These are phyloP conservation scores for Pulveroboletus sp. DNA, from an alignment of 768 basidiomycete genomes.

Conservation along the genomic window DNA sequence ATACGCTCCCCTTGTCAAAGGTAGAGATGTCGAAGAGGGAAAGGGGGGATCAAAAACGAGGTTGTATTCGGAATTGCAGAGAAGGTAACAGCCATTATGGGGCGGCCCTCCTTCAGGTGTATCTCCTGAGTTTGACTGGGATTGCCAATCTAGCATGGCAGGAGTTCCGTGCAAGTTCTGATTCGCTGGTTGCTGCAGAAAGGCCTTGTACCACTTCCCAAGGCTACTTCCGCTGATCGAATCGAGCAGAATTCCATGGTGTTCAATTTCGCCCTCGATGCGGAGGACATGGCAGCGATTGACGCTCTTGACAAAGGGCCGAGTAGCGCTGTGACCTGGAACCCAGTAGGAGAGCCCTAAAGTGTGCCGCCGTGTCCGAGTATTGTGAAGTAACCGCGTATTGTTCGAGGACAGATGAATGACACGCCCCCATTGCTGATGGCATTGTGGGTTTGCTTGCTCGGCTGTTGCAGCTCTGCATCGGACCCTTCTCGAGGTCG, in stretches of 20 bases:
- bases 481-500: no score
- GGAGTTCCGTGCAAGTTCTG: conserved; percentile 39
- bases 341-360: conserved; percentile 52
- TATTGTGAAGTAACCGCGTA: neutral
- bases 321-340: conserved; percentile 74
- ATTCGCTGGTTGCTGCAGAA: conserved; percentile 50
- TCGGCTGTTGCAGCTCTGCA: no score
- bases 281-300: conserved; percentile 58
- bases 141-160: conserved; percentile 20
- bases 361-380: neutral
- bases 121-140: neutral
- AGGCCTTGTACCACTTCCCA: conserved; percentile 67
- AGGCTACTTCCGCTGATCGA: conserved; percentile 60
- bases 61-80: conserved; percentile 46
- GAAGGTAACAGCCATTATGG: conserved; percentile 41
- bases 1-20: conserved; percentile 67
- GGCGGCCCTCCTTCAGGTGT: no score
- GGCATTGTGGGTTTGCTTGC: neutral
- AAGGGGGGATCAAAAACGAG: conserved; percentile 43
- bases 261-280: conserved; percentile 65
- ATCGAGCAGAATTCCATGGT: conserved; percentile 70
- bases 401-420: neutral
- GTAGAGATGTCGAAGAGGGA: conserved; percentile 18
- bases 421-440: neutral
- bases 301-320: conserved; percentile 67